Conservation (phyloP, 352 stramenopile species). For the Blastocystis hominis region DNA sequence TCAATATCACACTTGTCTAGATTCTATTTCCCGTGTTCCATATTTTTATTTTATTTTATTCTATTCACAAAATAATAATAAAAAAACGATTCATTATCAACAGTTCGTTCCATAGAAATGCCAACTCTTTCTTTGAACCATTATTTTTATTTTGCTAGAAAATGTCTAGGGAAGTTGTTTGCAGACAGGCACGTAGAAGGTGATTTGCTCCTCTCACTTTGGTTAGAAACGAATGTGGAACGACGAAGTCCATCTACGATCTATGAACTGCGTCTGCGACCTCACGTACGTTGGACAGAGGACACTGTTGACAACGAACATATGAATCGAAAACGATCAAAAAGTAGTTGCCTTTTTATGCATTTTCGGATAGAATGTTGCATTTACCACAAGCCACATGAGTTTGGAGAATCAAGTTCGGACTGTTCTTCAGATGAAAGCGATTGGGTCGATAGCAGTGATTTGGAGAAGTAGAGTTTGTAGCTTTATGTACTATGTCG, state of each 20-base stretch:
- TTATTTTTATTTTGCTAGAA: too few species aligned
- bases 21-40: too few species aligned
- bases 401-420: constrained; percentile 69
- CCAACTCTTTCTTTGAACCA: too few species aligned
- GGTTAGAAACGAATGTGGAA: neutral
- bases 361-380: constrained; percentile 66
- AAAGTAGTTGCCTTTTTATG: constrained; percentile 63
- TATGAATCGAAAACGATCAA: constrained; percentile 76
- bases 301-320: constrained; percentile 81
- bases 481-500: neutral
- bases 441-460: constrained; percentile 46
- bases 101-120: too few species aligned
- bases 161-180: neutral
- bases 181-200: neutral
- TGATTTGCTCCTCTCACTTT: neutral
- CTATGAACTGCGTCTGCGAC: constrained; percentile 12
- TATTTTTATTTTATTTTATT: too few species aligned
- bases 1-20: too few species aligned
- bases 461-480: constrained; percentile 4
- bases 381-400: constrained; percentile 81
- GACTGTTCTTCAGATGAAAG: constrained; percentile 24
- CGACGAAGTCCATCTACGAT: neutral
- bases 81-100: too few species aligned
- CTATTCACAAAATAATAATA: too few species aligned
- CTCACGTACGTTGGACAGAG: constrained; percentile 73